These are phyloP conservation scores for Pyrenopolyporus hunteri DNA, from an alignment of 495 filamentous ascomycete genomes.

Conservation along the genomic window DNA sequence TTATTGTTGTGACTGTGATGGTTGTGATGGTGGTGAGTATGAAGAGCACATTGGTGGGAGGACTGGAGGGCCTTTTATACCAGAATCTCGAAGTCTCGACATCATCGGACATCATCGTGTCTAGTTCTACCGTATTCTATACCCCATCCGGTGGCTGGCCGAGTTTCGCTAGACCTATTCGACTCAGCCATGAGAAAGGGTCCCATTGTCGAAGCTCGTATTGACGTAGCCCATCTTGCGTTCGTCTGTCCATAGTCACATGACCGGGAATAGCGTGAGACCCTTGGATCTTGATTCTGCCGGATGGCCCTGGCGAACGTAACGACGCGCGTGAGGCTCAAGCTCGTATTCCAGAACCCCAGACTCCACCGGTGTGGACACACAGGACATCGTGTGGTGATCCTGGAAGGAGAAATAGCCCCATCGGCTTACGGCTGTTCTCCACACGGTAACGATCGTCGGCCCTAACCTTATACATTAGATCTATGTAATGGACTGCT, in stretches of 20 bases:
- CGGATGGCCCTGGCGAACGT: conserved; percentile 11
- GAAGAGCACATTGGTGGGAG: conserved; percentile 6
- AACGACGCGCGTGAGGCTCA: conserved; percentile 27
- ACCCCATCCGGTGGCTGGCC: not conserved
- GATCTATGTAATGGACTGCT: conserved; percentile 5
- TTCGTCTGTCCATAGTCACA: conserved; percentile 36
- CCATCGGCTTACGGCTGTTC: conserved; percentile 18
- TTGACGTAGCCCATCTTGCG: conserved; percentile 24
- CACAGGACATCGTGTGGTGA: conserved; percentile 9
- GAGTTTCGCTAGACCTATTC: conserved; percentile 6
- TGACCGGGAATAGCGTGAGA: conserved; percentile 14
- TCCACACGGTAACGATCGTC: conserved; percentile 35
- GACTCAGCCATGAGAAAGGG: conserved; percentile 12
- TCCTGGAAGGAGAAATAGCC: conserved; percentile 15
- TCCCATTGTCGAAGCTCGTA: conserved; percentile 30
- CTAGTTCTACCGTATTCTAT: not conserved
- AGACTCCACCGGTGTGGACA: conserved; percentile 5
- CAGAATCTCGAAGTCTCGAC: not conserved
- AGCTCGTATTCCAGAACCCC: conserved; percentile 29
- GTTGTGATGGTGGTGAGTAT: conserved; percentile 15
- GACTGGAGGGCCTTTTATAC: conserved; percentile 20
- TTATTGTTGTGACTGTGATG: conserved; percentile 9
- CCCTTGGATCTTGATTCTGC: conserved; percentile 5
- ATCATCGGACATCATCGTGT: conserved; percentile 10
- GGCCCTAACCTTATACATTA: conserved; percentile 29